Base-by-base conservation (phyloP, 768 basidiomycete genomes). In the Russula virescens region DNA sequence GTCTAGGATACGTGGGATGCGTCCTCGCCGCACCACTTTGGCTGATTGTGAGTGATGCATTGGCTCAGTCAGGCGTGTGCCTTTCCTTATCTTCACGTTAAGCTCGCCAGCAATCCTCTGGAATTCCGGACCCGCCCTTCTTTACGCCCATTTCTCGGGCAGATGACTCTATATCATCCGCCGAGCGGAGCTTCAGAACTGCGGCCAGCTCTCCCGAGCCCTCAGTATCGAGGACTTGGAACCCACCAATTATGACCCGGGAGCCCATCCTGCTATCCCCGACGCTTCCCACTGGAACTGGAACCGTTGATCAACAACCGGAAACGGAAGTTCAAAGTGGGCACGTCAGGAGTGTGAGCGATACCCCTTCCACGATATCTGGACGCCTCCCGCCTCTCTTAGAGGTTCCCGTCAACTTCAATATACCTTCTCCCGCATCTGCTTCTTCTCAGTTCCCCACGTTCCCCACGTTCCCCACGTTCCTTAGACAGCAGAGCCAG, bases 321-420 rank as follows among this genome's bases (percentile, higher is more conserved):
- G 35, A 58, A 9, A 21, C 13, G 3, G 34, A 6, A 23, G 8
- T 6, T 23, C 14, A n/a, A 31, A 23, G 2, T 8, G 48, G 18
- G 28, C 10, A 9, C 9, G 1, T 1, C 19, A 40, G 4, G 26
- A 42, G 25, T 14, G 7, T 2, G 16, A 48, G 35, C 19, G 28
- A 19, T 35, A 3, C 55, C 19, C 18, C 62, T 19, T 58, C 55
- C 18, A 21, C 13, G 9, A 18, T 9, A 31, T 48, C 16, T 13
- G 10, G 18, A 45, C 45, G 56, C 13, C 62, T 63, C 28, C 35
- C 56, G 26, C 14, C 62, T 58, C n/a, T 63, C 45, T 26, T 3
- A n/a, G 62, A 63, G 62, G 56, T 40, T 14, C 6, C 11, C 23
- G 2, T 18, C 43, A 14, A 25, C 10, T 11, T 2, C 13, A 25